Base-by-base conservation (phyloP, 805 yeast genomes). In the Lipomyces spencermartinsiae region DNA sequence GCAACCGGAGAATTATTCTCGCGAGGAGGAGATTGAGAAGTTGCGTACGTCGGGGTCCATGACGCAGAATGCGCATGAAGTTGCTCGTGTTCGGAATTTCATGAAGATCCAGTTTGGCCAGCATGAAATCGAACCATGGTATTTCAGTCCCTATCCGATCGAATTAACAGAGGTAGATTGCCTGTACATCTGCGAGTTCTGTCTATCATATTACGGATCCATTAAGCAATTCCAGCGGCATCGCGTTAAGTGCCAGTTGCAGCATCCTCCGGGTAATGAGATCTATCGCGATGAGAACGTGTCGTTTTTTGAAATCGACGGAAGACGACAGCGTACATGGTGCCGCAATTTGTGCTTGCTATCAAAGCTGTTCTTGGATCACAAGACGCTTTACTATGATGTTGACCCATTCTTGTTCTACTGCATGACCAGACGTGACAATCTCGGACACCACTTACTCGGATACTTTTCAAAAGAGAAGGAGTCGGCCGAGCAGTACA, bases 261-360 rank as follows among this genome's bases (percentile, higher is more conserved):
- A 89, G 76, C 98, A 94, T 76, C 99, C 99, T 0, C 99, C 99
- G 0, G 99, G 99, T 0, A 95, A 95, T 80, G 99, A 95, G 76
- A 93, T 95, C 29, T 95, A 95, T 78, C 83, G 99, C 61, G 98
- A 95, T 78, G 93, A 90, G 61, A 87, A 89, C 74, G 94, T 95
- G 53, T 91, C 97, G 19, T 95, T 95, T 77, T 95, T 94, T 83
- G 99, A 95, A 78, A 93, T 95, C 70, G 99, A 95, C 79, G 99
- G 99, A 10, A 83, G 97, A 66, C 90, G 91, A 73, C 99, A 95
- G 80, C 83, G 98, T 71, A 90, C 97, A 0, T 95, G 98, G 98
- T 95, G 99, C 79, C 86, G 99, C 71, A 95, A 95, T 78, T 83
- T 95, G 66, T 95, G 98, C 83, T 81, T 95, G 65, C 79, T 95